Conservation (phyloP, 1,284 basidiomycete genomes). For the Ceratobasidium sp. region DNA sequence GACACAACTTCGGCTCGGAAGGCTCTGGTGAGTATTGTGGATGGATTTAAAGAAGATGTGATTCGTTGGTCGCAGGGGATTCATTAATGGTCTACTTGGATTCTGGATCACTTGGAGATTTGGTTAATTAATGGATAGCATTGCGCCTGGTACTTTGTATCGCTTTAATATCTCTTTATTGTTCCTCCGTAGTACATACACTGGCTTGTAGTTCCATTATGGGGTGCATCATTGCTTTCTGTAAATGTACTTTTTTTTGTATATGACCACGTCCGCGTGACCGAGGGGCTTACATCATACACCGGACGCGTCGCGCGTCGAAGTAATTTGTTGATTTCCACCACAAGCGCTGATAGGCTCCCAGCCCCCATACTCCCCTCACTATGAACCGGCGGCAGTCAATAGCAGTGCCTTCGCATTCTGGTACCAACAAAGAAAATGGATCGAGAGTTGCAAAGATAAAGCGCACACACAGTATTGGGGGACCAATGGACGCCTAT, state of each 20-base stretch:
- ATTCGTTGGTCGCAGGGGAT: slow-evolving; percentile 1
- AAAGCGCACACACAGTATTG: slow-evolving; percentile 41
- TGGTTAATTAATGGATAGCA: not conserved
- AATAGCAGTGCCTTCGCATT: slow-evolving; percentile 27
- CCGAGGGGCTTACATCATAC: not conserved
- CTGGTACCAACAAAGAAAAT: slow-evolving; percentile 29
- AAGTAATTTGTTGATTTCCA: slow-evolving; percentile 18
- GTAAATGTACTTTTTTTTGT: not conserved
- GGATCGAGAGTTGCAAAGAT: slow-evolving; percentile 10
- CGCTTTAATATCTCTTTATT: too few species aligned
- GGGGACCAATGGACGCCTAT: slow-evolving; percentile 29
- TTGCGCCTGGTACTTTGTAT: too few species aligned
- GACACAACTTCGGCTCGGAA: slow-evolving; percentile 4
- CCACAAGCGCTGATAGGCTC: slow-evolving; percentile 5
- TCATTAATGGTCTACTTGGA: not conserved
- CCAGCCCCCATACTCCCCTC: not conserved
- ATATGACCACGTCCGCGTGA: not conserved
- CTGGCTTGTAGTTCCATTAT: too few species aligned
- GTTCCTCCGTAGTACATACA: too few species aligned
- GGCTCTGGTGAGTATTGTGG: slow-evolving; percentile 35
- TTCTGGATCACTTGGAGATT: not conserved
- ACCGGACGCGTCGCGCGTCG: slow-evolving; percentile 33
- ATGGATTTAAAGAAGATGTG: slow-evolving; percentile 18
- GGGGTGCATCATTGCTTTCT: not conserved
- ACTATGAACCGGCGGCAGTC: slow-evolving; percentile 36